Evolutionary conservation across 139 green algal species (phyloP), one percentile per base, ranked within the genome.

Genomic region (Yamagishiella unicocca): DNA sequence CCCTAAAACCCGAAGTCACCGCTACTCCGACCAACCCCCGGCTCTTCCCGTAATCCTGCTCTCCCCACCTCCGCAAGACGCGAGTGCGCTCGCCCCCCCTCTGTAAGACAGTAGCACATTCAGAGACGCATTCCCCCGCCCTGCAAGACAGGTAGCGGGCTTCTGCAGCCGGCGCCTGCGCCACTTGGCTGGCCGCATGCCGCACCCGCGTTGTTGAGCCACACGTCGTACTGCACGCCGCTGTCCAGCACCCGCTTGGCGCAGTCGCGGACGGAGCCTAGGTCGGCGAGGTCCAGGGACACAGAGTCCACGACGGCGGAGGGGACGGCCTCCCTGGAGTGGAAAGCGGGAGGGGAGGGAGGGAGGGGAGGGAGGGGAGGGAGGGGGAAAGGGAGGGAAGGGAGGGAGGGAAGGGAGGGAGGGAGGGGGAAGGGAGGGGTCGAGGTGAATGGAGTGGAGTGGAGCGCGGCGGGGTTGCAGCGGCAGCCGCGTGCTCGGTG

Each of bases 171-270:
- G n/a, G n/a, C n/a, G n/a, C n/a, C n/a, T n/a, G n/a, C n/a, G n/a
- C n/a, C n/a, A n/a, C n/a, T n/a, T n/a, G n/a, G n/a, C 31, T 8
- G 64, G n/a, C 62, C 35, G 35, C 50, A 45, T n/a, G 21, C 31
- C 74, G 14, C 55, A 94, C 94, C 94, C 72, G 95, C 95, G 87
- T 98, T 98, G 89, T 96, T 96, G 19, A 97, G 58, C 38, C 97
- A 88, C 31, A 98, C 93, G 83, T 97, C 95, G 62, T 96, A 90
- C 10, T 73, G 79, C 61, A 70, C 78, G 40, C 91, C 89, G 43
- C 78, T 71, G 67, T 97, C 93, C 40, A 92, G 75, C 35, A 94
- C 83, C 0, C 77, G 46, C 25, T 90, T 86, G 40, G 91, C 91
- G 43, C 92, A 95, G 12, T 90, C 89, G 0, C 89, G 66, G 2